Evolutionary conservation across 345 rosid genomes (phyloP), one percentile per base, ranked within the genome.

Genomic region (Euphorbia tirucalli): DNA sequence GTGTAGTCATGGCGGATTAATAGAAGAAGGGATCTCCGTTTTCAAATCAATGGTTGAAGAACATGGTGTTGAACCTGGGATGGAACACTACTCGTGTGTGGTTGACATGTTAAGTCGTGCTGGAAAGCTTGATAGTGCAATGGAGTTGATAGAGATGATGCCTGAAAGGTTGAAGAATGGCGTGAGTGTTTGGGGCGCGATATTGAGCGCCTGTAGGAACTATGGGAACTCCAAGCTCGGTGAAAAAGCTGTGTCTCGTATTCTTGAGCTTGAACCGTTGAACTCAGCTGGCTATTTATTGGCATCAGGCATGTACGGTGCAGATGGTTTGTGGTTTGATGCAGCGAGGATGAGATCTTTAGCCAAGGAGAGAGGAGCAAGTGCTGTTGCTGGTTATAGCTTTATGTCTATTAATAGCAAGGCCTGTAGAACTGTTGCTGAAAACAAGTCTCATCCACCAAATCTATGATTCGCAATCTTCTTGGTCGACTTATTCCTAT

Each of bases 41-140:
- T 84, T 92, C 71, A 75, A 79, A 74, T 86, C 90, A 65, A 86
- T 92, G 92, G 65, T 78, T 56, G 71, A 73, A 28, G 84, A 81
- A 8, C 69, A 77, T 1, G 77, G 78, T 35, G 48, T 80, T 64
- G 71, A 65, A 31, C 93, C 83, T 13, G 79, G 64, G 4, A 63
- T 74, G 59, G 89, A 88, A 46, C 97, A 92, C 66, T 92, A 83
- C 76, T 84, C 96, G 0, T 87, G 96, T 64, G 41, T 85, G 39
- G 84, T 86, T 0, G 92, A 90, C 87, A 83, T 92, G 92, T 79
- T 92, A 50, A 69, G 87, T 65, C 87, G 96, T 61, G 87, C 88
- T 18, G 97, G 97, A 75, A 80, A 78, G 80, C 72, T 86, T 2
- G 74, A 85, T 27, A 71, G n/a, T 2, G 93, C 93, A 0, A 24